Conservation (phyloP, 106 monocot genomes). For the Xerophyta viscosa region DNA sequence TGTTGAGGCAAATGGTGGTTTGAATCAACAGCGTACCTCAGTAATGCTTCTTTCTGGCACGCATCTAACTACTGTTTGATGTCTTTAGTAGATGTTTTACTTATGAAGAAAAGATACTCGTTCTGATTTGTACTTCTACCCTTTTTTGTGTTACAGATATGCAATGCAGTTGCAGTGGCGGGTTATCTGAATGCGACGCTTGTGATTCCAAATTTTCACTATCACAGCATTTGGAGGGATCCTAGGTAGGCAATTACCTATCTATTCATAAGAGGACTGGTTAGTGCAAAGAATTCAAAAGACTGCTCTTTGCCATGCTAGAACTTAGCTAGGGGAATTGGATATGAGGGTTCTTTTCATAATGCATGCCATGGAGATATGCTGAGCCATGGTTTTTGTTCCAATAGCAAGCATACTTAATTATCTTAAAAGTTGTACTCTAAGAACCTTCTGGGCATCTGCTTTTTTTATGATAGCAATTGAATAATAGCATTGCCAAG, state of each 20-base stretch:
- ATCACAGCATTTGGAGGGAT: constrained; percentile 96
- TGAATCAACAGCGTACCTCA: constrained; percentile 96
- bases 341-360: too few relatives aligned
- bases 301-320: too few relatives aligned
- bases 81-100: background rate
- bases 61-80: background rate
- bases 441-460: too few relatives aligned
- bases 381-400: too few relatives aligned
- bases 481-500: too few relatives aligned
- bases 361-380: too few relatives aligned
- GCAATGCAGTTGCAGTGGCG: constrained; percentile 98
- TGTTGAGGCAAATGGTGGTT: constrained; percentile 97
- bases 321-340: too few relatives aligned
- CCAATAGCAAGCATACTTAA: too few relatives aligned
- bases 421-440: too few relatives aligned
- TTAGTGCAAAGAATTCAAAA: too few relatives aligned
- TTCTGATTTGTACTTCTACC: background rate
- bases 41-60: constrained; percentile 21
- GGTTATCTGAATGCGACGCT: constrained; percentile 97
- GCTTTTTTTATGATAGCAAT: too few relatives aligned
- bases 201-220: constrained; percentile 90
- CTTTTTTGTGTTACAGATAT: constrained; percentile 43
- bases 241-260: constrained; percentile 52
- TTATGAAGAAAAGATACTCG: background rate
- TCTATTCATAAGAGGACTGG: too few relatives aligned